Conservation (phyloP, 768 basidiomycete genomes). For the Sporobolomyces roseus region DNA sequence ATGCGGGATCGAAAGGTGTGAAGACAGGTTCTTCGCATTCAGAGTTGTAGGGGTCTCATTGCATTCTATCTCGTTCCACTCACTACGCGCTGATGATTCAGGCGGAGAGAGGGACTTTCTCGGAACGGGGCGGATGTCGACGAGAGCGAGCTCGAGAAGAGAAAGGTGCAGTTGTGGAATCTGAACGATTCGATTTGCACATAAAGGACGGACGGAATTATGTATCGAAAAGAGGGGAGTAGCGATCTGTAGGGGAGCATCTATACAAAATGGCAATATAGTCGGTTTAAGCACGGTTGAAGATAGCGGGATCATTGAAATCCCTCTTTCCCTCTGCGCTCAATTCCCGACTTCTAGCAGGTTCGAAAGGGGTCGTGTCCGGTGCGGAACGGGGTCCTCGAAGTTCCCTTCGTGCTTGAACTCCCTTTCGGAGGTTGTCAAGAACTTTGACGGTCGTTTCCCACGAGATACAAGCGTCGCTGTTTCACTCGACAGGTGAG, state of each 20-base stretch:
- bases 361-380: constrained; percentile 25
- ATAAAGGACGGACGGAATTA: not conserved
- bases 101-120: no score
- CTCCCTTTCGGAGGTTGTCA: constrained; percentile 80
- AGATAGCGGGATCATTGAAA: constrained; percentile 34
- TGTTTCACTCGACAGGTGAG: constrained; percentile 26
- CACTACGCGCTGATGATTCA: no score
- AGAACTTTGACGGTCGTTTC: constrained; percentile 74
- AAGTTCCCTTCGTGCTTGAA: constrained; percentile 61
- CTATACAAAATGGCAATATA: no score
- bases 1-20: no score
- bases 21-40: no score
- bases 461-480: constrained; percentile 75
- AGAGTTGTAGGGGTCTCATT: constrained; percentile 34
- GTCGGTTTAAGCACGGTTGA: constrained; percentile 21
- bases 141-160: not conserved
- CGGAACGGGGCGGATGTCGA: no score
- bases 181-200: constrained; percentile 8
- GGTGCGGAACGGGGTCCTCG: not conserved
- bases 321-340: constrained; percentile 26
- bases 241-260: no score
- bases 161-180: not conserved
- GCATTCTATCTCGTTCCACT: no score
- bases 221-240: no score
- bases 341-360: constrained; percentile 15